phyloP scores from a whole-genome alignment of 2,329 filamentous ascomycete genomes.

The Neopestalotiopsis rosae region DNA sequence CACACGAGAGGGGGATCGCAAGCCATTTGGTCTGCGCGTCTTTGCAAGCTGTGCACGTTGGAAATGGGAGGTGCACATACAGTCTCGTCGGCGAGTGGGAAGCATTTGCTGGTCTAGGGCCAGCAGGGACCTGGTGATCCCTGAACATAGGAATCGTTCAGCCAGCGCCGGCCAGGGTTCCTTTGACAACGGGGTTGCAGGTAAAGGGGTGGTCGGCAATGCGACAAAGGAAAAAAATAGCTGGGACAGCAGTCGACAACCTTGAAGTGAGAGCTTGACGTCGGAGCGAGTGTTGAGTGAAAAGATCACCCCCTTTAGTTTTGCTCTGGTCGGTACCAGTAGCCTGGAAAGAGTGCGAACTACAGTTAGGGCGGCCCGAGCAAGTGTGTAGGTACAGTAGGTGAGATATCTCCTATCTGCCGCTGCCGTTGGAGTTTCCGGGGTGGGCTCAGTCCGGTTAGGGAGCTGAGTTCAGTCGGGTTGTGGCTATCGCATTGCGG shows the following conservation, averaged over 20 bases:
- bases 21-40: not conserved
- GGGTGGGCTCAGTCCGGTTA: conserved; percentile 60
- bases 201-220: conserved; percentile 6
- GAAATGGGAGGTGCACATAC: conserved; percentile 45
- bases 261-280: not conserved
- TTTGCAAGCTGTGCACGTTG: not conserved
- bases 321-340: not conserved
- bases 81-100: conserved; percentile 59
- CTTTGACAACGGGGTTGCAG: not conserved
- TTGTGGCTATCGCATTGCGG: conserved; percentile 65
- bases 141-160: conserved; percentile 50
- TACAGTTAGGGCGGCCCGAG: not conserved
- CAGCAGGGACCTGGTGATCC: conserved; percentile 62
- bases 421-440: not conserved
- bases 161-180: conserved; percentile 19
- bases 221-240: conserved; percentile 7
- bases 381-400: not conserved
- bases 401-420: not conserved
- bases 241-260: not conserved
- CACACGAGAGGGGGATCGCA: not conserved
- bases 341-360: not conserved
- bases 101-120: conserved; percentile 58
- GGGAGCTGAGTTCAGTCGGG: conserved; percentile 60
- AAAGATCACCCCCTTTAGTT: not conserved
- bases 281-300: not conserved